Percentiles rank a stretch among this genome's conserved stretches.
Conservation (phyloP, 139 green algal species). For the Closterium sp. region DNA sequence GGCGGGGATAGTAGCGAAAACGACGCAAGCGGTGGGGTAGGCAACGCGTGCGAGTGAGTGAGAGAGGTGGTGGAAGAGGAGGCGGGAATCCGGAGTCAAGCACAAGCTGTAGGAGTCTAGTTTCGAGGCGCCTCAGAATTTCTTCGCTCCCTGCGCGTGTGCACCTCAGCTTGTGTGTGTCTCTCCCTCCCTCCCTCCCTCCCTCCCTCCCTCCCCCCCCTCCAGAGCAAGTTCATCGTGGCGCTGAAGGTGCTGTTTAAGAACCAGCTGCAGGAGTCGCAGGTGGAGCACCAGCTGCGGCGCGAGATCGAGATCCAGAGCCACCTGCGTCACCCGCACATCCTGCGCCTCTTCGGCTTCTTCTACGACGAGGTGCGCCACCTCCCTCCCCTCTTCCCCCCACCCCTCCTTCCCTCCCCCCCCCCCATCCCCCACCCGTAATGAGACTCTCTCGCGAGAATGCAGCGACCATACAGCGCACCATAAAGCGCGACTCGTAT, state of each 20-base stretch:
- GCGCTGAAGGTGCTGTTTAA: slow-evolving; percentile 99
- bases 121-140: too few species aligned
- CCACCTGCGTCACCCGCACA: slow-evolving; percentile 96
- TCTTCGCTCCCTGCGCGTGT: too few species aligned
- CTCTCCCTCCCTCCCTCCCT: neutral
- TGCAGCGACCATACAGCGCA: too few species aligned
- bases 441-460: neutral
- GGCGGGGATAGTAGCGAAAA: neutral
- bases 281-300: slow-evolving; percentile 96
- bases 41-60: too few species aligned
- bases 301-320: slow-evolving; percentile 98
- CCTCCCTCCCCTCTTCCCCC: neutral
- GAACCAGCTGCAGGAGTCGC: slow-evolving; percentile 85
- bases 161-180: too few species aligned
- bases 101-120: too few species aligned
- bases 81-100: neutral
- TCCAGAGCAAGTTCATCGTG: slow-evolving; percentile 83
- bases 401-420: neutral
- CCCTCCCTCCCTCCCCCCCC: neutral
- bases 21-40: too few species aligned
- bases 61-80: too few species aligned
- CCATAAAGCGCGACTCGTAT: too few species aligned
- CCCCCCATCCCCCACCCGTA: neutral
- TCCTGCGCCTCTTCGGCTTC: slow-evolving; percentile 94
- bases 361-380: slow-evolving; percentile 84